Percentiles rank a stretch among this genome's conserved stretches.
These are phyloP conservation scores for Dothistroma septosporum DNA, from an alignment of 2,329 filamentous ascomycete genomes.

Conservation along the genomic window DNA sequence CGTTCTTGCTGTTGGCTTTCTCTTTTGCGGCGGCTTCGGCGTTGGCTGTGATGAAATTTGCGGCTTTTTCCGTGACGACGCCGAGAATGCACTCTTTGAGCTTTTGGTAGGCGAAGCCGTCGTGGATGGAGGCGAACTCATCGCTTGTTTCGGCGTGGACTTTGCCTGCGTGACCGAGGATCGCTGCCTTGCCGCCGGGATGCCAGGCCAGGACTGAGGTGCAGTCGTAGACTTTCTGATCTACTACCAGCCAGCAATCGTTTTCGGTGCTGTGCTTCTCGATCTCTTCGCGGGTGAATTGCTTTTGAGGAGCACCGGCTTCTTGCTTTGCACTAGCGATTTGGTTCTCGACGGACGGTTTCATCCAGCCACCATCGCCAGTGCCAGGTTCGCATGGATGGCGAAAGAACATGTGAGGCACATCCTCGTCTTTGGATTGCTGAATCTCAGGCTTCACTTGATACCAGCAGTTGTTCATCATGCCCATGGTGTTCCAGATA, in stretches of 20 bases:
- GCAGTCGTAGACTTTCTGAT: constrained; percentile 50
- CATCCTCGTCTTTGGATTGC: constrained; percentile 32
- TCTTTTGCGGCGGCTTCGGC: constrained; percentile 42
- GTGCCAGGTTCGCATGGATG: constrained; percentile 47
- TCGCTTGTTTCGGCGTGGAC: constrained; percentile 49
- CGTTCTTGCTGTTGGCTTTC: constrained; percentile 28
- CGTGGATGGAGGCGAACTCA: constrained; percentile 50
- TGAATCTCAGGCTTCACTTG: constrained; percentile 41
- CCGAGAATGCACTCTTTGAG: constrained; percentile 52
- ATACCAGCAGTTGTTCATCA: constrained; percentile 56
- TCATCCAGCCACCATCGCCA: constrained; percentile 50
- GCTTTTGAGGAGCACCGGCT: constrained; percentile 45
- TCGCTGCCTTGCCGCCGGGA: constrained; percentile 48
- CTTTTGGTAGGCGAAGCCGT: constrained; percentile 50
- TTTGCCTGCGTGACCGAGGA: constrained; percentile 49
- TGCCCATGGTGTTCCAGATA: constrained; percentile 50
- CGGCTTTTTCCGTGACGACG: constrained; percentile 48
- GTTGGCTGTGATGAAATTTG: constrained; percentile 45
- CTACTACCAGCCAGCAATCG: constrained; percentile 54
- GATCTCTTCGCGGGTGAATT: constrained; percentile 53
- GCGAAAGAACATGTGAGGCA: constrained; percentile 40
- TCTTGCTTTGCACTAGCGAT: constrained; percentile 45
- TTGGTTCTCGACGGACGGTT: constrained; percentile 44
- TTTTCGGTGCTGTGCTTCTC: constrained; percentile 48
- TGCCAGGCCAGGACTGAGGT: constrained; percentile 49